These are phyloP conservation scores for Blechomonas ayalai DNA, from an alignment of 208 protist species.

Conservation along the genomic window DNA sequence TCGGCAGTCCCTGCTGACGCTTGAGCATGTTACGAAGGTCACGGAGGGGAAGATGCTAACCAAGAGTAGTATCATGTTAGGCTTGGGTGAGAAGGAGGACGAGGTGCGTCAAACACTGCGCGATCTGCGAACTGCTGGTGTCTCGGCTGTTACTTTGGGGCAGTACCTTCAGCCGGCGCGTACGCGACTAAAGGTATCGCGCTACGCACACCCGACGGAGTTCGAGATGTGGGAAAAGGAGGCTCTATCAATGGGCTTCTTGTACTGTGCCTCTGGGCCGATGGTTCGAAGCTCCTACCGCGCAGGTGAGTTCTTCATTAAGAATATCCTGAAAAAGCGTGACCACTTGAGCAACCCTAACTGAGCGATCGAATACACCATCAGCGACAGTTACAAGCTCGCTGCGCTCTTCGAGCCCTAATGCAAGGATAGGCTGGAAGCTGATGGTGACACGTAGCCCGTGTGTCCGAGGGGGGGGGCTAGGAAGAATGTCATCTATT, in stretches of 20 bases:
- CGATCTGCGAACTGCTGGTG: slow-evolving; percentile 88
- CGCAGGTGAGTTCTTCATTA: slow-evolving; percentile 95
- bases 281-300: slow-evolving; percentile 95
- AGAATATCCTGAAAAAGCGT: slow-evolving; percentile 86
- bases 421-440: no score
- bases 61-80: slow-evolving; percentile 98
- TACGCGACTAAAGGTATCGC: slow-evolving; percentile 95
- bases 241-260: slow-evolving; percentile 92
- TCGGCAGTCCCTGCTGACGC: slow-evolving; percentile 90
- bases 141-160: slow-evolving; percentile 93
- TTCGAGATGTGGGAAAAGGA: slow-evolving; percentile 95
- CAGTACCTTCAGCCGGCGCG: slow-evolving; percentile 96
- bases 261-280: slow-evolving; percentile 95
- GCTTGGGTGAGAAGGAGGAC: slow-evolving; percentile 94
- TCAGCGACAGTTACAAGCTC: neutral
- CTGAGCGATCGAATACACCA: neutral
- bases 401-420: no score
- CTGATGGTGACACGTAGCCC: no score
- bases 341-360: neutral
- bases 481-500: no score
- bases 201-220: slow-evolving; percentile 94
- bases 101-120: slow-evolving; percentile 94
- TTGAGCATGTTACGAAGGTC: slow-evolving; percentile 88
- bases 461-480: no score
- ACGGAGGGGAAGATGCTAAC: slow-evolving; percentile 88